These are phyloP conservation scores for Akanthomyces uredinophilus DNA, from an alignment of 2,329 filamentous ascomycete species.

Conservation along the genomic window DNA sequence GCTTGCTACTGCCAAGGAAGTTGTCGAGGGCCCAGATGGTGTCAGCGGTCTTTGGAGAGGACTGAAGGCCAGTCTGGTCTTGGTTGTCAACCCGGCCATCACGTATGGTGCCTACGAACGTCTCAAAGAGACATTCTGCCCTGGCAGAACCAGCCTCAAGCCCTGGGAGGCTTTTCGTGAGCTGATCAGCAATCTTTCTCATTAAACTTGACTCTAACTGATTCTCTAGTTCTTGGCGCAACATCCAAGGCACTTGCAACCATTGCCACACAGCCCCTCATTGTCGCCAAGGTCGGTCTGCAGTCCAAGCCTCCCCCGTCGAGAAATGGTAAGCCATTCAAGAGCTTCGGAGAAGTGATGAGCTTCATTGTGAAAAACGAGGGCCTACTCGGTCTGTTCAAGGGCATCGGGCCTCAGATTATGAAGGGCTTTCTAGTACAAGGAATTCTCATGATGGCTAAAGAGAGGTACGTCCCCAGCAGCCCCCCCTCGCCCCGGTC, in stretches of 20 bases:
- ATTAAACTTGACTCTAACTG: not conserved
- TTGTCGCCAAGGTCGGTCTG: constrained; percentile 94
- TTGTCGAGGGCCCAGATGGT: constrained; percentile 86
- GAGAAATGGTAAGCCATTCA: constrained; percentile 85
- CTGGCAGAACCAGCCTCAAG: constrained; percentile 67
- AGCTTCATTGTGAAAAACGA: constrained; percentile 87
- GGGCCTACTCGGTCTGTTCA: constrained; percentile 79
- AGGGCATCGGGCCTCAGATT: constrained; percentile 92
- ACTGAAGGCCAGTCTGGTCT: constrained; percentile 88
- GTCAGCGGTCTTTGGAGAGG: constrained; percentile 88
- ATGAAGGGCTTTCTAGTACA: constrained; percentile 90
- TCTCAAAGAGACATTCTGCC: constrained; percentile 71
- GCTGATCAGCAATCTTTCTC: constrained; percentile 31
- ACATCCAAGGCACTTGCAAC: constrained; percentile 91
- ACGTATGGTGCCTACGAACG: constrained; percentile 97
- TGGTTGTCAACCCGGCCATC: constrained; percentile 94
- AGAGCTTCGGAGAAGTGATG: constrained; percentile 92
- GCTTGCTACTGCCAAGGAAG: constrained; percentile 80
- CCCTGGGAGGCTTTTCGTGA: constrained; percentile 88
- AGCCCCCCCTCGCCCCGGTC: not conserved
- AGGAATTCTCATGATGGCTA: constrained; percentile 97
- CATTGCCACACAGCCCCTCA: constrained; percentile 86
- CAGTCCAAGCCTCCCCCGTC: constrained; percentile 86
- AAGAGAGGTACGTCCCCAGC: constrained; percentile 66
- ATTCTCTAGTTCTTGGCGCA: constrained; percentile 69